Conservation (phyloP, 2,329 filamentous ascomycete species). For the Paraphaeosphaeria minitans region DNA sequence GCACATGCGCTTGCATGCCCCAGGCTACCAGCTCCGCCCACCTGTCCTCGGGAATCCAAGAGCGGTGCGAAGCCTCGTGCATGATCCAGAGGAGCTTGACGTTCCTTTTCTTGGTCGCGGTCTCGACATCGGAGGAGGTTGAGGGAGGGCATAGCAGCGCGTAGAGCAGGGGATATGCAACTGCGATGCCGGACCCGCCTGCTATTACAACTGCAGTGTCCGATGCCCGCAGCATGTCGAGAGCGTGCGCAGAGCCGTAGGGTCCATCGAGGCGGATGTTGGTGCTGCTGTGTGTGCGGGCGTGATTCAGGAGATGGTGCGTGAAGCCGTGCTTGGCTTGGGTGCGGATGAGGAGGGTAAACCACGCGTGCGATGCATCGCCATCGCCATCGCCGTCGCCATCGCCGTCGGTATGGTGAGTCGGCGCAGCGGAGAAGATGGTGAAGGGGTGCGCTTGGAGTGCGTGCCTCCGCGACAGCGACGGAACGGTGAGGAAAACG, state of each 20-base stretch:
- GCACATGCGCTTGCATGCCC: slow-evolving; percentile 60
- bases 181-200: slow-evolving; percentile 69
- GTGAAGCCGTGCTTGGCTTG: slow-evolving; percentile 62
- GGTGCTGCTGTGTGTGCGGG: slow-evolving; percentile 51
- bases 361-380: slow-evolving; percentile 51
- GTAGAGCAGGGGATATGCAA: slow-evolving; percentile 65
- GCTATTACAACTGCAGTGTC: slow-evolving; percentile 62
- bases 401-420: slow-evolving; percentile 37
- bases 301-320: slow-evolving; percentile 58
- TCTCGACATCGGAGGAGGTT: slow-evolving; percentile 23
- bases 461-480: slow-evolving; percentile 57
- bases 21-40: slow-evolving; percentile 55
- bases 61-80: slow-evolving; percentile 57
- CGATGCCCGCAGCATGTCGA: slow-evolving; percentile 58
- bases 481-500: slow-evolving; percentile 65
- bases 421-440: slow-evolving; percentile 65
- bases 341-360: slow-evolving; percentile 65
- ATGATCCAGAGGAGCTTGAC: slow-evolving; percentile 66
- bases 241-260: slow-evolving; percentile 64
- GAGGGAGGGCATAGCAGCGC: slow-evolving; percentile 48
- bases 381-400: slow-evolving; percentile 23
- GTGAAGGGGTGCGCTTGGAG: slow-evolving; percentile 71
- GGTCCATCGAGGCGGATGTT: slow-evolving; percentile 65
- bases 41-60: slow-evolving; percentile 59
- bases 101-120: slow-evolving; percentile 18